Percentiles rank a stretch among this genome's conserved stretches.
Evolutionary conservation across 768 basidiomycete genomes (phyloP).

Genomic region (Filobasidium floriforme): DNA sequence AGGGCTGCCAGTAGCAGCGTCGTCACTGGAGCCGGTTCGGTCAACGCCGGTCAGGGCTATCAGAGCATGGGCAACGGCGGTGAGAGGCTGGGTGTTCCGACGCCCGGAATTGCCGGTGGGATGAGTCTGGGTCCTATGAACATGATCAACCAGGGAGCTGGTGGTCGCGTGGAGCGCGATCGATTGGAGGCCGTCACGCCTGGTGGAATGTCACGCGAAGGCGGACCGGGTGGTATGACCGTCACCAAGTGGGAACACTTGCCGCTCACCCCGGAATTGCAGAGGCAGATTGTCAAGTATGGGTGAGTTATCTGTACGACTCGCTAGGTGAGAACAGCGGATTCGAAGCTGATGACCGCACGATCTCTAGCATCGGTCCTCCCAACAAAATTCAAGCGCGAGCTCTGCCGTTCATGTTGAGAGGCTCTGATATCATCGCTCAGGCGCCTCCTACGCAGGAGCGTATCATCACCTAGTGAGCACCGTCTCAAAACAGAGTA

Average conservation of each 20-base stretch:
- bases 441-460: conserved; percentile 99
- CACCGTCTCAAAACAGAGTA: conserved; percentile 52
- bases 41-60: conserved; percentile 9
- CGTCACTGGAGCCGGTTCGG: background rate
- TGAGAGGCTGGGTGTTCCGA: background rate
- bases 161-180: conserved; percentile 6
- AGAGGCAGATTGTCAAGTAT: conserved; percentile 83
- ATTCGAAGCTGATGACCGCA: background rate
- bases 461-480: conserved; percentile 81
- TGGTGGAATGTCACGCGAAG: conserved; percentile 10
- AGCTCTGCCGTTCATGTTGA: conserved; percentile 84
- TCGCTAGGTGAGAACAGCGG: too few relatives aligned
- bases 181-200: conserved; percentile 17
- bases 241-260: conserved; percentile 96
- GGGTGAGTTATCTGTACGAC: conserved; percentile 57
- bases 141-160: conserved; percentile 13
- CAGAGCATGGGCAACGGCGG: conserved; percentile 1
- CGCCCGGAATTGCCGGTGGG: background rate
- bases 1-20: conserved; percentile 17
- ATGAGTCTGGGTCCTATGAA: conserved; percentile 9
- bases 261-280: conserved; percentile 71
- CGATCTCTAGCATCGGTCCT: conserved; percentile 66
- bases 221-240: conserved; percentile 54
- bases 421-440: conserved; percentile 85
- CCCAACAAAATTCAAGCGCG: conserved; percentile 99